Conservation (phyloP, 2,329 filamentous ascomycete species). For the Fusarium mexicanum region DNA sequence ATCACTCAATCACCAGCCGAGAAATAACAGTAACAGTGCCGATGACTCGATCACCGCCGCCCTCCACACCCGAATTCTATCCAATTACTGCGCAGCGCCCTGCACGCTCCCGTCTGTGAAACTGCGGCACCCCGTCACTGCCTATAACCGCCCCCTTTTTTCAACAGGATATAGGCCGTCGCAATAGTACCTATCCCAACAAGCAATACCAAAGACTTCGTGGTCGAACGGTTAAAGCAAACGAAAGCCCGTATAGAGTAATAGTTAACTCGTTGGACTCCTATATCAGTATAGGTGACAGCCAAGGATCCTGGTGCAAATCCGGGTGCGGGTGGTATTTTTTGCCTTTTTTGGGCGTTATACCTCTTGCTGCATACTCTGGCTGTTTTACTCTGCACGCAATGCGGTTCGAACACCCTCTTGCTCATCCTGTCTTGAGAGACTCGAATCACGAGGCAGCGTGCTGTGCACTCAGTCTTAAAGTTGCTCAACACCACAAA, state of each 20-base stretch:
- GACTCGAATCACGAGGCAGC: neutral
- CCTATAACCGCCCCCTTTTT: slow-evolving; percentile 5
- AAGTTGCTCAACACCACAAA: neutral
- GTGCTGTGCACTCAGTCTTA: neutral
- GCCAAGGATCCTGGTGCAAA: slow-evolving; percentile 52
- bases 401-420: neutral
- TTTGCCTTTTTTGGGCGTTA: slow-evolving; percentile 12
- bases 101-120: slow-evolving; percentile 19
- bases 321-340: slow-evolving; percentile 46
- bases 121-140: slow-evolving; percentile 32
- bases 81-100: neutral
- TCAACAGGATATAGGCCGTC: slow-evolving; percentile 21
- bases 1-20: neutral
- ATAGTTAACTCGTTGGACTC: slow-evolving; percentile 51
- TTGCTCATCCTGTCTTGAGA: neutral
- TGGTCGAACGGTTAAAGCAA: slow-evolving; percentile 39
- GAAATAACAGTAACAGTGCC: neutral
- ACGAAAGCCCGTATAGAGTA: slow-evolving; percentile 47
- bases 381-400: neutral
- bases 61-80: neutral
- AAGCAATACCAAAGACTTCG: slow-evolving; percentile 1
- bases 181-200: slow-evolving; percentile 17
- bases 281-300: slow-evolving; percentile 45
- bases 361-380: neutral
- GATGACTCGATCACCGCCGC: neutral